Evolutionary conservation across 805 yeast genomes (phyloP).

Genomic region (Kregervanrija pseudodelftensis): DNA sequence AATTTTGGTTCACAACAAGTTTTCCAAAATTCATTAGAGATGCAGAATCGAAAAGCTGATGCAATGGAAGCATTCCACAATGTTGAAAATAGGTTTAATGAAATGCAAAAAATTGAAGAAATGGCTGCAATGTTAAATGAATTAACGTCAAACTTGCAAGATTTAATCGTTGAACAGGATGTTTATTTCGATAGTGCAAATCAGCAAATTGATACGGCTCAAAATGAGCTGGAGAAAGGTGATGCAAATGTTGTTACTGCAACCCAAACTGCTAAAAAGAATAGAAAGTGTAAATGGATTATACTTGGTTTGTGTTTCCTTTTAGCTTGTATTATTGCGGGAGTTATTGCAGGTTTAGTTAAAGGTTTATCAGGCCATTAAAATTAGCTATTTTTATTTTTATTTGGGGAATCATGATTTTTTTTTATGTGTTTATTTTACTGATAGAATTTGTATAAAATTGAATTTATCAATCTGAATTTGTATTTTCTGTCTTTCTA

Average conservation of each 20-base stretch:
- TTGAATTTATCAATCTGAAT: too few relatives aligned
- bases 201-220: constrained; percentile 69
- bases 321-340: constrained; percentile 37
- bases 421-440: not conserved
- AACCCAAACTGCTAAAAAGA: constrained; percentile 70
- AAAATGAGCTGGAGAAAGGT: constrained; percentile 82
- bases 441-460: not conserved
- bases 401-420: not conserved
- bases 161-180: constrained; percentile 88
- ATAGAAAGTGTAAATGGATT: constrained; percentile 82
- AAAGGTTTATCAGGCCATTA: constrained; percentile 10
- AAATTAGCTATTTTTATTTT: not conserved
- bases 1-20: constrained; percentile 78
- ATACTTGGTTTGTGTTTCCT: constrained; percentile 48
- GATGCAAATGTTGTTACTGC: constrained; percentile 85
- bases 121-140: constrained; percentile 89
- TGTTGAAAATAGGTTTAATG: constrained; percentile 87
- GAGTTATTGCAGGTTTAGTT: constrained; percentile 49
- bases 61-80: constrained; percentile 86
- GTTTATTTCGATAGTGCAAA: constrained; percentile 72
- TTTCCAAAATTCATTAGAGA: constrained; percentile 66
- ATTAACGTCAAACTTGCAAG: constrained; percentile 89
- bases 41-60: constrained; percentile 62
- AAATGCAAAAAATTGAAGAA: constrained; percentile 80
- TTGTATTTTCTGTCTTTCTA: too few relatives aligned